Evolutionary conservation across 371 early-diverging fungal genomes (phyloP), one percentile per base, ranked within the genome.

Genomic region (Zychaea mexicana): DNA sequence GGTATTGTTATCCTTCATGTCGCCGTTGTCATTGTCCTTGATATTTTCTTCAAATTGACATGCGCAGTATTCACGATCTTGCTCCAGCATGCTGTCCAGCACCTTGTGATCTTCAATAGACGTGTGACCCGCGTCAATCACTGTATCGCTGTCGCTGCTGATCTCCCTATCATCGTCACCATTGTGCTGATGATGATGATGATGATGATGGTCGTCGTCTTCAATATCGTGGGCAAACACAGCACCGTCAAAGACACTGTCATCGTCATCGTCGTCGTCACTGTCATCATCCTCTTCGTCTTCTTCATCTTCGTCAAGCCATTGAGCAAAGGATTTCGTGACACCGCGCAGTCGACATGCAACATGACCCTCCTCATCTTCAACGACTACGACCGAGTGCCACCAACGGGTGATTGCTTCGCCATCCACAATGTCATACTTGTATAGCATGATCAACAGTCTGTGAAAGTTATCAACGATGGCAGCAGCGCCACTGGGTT

Each of bases 371-470:
- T 61, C 21, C 38, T 38, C 49, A n/a, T 39, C 52, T 21, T 61
- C 59, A 7, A 60, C 36, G 31, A 52, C 45, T 19, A 60, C 36
- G 31, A 52, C 45, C n/a, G 32, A 30, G 13, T 71, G 66, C 79
- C 79, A 78, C 82, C 82, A 82, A 19, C 42, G 15, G 3, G 68
- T 38, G 6, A 76, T 63, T 0, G 78, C 79, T 27, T 82, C 82
- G 15, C 67, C 72, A 53, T 78, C 73, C 5, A 82, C 61, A 22
- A 82, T 74, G 39, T 79, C 71, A 52, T 77, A 72, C 36, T 77
- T 77, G 60, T 72, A 77, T 2, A 82, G 62, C 68, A 76, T 68
- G 9, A 82, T 31, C 2, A 82, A 56, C 5, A 82, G 36, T 3
- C 73, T 69, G 39, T 79, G 74, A 57, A 73, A 79, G 28, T 79